Evolutionary conservation across 768 basidiomycete species (phyloP).

Genomic region (Tricholoma saponaceum): DNA sequence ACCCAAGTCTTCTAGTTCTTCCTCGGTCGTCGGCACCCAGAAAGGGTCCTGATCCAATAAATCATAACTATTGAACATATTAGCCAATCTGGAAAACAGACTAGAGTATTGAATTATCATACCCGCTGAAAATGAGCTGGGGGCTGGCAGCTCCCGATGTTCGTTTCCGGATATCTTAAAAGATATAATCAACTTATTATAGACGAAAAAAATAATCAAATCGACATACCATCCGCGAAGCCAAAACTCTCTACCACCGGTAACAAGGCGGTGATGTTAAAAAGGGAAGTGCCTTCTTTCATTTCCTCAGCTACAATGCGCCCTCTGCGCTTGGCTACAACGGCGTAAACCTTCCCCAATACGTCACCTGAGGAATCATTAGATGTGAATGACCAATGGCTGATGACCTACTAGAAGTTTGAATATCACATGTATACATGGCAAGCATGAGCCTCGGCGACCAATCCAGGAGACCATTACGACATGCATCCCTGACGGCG

Average conservation of each 20-base stretch:
- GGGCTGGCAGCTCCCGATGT: slow-evolving; percentile 98
- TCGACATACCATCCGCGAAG: slow-evolving; percentile 81
- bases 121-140: slow-evolving; percentile 96
- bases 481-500: slow-evolving; percentile 83
- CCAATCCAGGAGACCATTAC: slow-evolving; percentile 92
- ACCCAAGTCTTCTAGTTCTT: slow-evolving; percentile 94
- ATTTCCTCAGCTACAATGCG: slow-evolving; percentile 95
- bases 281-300: slow-evolving; percentile 96
- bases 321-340: slow-evolving; percentile 88
- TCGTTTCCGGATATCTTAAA: slow-evolving; percentile 85
- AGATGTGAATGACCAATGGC: slow-evolving; percentile 4
- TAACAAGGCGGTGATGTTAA: slow-evolving; percentile 84
- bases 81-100: slow-evolving; percentile 9
- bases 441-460: slow-evolving; percentile 95
- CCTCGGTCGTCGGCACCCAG: slow-evolving; percentile 97
- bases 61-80: slow-evolving; percentile 63
- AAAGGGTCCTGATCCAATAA: slow-evolving; percentile 92
- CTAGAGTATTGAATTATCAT: slow-evolving; percentile 19
- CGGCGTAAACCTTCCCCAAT: slow-evolving; percentile 94
- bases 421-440: slow-evolving; percentile 99
- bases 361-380: slow-evolving; percentile 72
- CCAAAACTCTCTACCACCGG: slow-evolving; percentile 98
- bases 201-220: slow-evolving; percentile 6
- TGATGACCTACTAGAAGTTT: slow-evolving; percentile 79
- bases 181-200: neutral